Base-by-base conservation (phyloP, 257 asterid species). In the Solanum lignicaule region DNA sequence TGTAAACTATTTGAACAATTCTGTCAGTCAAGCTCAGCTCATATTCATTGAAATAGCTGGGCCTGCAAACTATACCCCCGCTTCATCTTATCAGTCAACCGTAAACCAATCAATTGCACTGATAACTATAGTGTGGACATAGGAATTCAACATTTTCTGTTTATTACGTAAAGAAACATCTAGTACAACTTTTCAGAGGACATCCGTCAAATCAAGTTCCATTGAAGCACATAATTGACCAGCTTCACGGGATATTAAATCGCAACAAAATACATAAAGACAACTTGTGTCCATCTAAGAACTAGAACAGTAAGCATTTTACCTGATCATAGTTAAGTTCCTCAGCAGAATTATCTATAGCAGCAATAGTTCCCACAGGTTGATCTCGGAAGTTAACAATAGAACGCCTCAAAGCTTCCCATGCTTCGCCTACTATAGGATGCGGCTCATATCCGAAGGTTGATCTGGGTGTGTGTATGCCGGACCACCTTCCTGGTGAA, bases 281-380 rank as follows among this genome's bases (percentile, higher is more conserved):
- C 68, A 29, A 14, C 38, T 43, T 15, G 3, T 10, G 2, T 41
- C 25, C 27, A 58, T 21, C 76, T 7, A 62, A 58, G 87, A 14
- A 48, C 55, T 58, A 84, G 87, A 85, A 85, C 27, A 33, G 3
- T 82, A 46, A 15, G 27, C 29, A 66, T 4, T 36, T 15, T 31
- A 95, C 99, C 98, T 96, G 98, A 91, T 96, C 99, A 88, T 96
- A 96, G 88, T 96, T 96, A 11, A 95, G 94, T 88, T 95, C 98
- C 87, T 96, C 99, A 16, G 90, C 58, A 8, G 98, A 94, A 78
- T 95, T 94, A 92, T 96, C 99, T 91, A 94, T 65, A 0, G 99
- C 99, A 35, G 98, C 99, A 86, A 96, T 94, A 29, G 99, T 96
- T 83, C 99, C 99, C 2, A 96, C 98, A 0, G 98, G 98, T 82